These are phyloP conservation scores for Trichoderma sp. DNA, from an alignment of 2,329 filamentous ascomycete genomes.

Conservation along the genomic window DNA sequence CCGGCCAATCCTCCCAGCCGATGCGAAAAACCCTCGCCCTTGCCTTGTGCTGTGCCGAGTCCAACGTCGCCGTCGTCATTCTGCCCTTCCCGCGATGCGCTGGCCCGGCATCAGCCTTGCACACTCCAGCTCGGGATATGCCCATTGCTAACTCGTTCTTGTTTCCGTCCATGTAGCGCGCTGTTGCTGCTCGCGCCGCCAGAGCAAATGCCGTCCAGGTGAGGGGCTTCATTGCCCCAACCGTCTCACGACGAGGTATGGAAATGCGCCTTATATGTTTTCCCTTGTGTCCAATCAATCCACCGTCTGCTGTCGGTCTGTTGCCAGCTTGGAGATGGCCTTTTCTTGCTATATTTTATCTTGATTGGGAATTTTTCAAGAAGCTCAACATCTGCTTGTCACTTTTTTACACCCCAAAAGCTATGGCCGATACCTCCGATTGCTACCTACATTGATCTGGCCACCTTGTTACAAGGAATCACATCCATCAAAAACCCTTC, in stretches of 20 bases:
- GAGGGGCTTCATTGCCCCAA: conserved; percentile 59
- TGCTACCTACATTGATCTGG: background rate
- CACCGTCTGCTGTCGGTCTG: background rate
- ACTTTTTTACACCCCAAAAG: background rate
- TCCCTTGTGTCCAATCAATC: background rate
- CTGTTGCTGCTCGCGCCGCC: conserved; percentile 46
- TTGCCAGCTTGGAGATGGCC: background rate
- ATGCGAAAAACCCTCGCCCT: background rate
- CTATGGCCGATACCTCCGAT: conserved; percentile 15
- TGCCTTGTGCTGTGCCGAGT: background rate
- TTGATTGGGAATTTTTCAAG: background rate
- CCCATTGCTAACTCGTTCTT: conserved; percentile 9
- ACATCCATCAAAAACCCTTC: background rate
- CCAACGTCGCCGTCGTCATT: conserved; percentile 5
- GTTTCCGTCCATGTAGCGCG: conserved; percentile 24
- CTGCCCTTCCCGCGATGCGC: conserved; percentile 42
- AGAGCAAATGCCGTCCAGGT: conserved; percentile 43
- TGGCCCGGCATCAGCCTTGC: conserved; percentile 31
- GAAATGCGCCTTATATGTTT: conserved; percentile 22
- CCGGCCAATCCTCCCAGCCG: background rate
- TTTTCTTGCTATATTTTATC: too few species aligned
- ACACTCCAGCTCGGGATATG: background rate
- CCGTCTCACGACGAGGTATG: conserved; percentile 61
- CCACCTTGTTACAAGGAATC: background rate
- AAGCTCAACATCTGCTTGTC: background rate